Evolutionary conservation across 352 stramenopile species (phyloP).

Genomic region (Thraustotheca clavata): DNA sequence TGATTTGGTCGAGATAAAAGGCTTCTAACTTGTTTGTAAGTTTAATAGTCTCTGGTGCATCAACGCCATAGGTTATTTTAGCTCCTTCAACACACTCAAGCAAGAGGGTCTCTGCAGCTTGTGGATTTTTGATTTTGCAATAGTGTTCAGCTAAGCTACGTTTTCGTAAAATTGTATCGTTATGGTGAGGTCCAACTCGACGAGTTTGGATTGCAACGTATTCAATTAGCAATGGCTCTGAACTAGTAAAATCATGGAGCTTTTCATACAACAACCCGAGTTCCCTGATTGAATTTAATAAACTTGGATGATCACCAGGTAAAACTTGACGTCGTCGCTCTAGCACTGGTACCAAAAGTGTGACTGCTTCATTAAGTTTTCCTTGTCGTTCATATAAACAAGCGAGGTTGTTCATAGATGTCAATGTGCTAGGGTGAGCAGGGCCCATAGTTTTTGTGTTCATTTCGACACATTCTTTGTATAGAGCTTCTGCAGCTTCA

Average conservation of each 20-base stretch:
- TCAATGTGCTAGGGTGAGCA: not conserved
- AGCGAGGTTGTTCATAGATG: not conserved
- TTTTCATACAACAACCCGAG: not conserved
- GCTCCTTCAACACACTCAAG: not conserved
- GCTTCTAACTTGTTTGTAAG: not conserved
- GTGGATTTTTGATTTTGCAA: not conserved
- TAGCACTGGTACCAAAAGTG: not conserved
- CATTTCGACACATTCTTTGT: not conserved
- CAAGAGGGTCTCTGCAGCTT: not conserved
- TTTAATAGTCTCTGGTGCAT: not conserved
- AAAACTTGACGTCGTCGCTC: not conserved
- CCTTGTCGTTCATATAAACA: not conserved
- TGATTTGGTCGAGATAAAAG: not conserved
- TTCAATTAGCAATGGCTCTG: not conserved
- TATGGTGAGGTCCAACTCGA: not conserved
- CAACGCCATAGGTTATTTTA: not conserved
- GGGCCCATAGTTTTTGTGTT: not conserved
- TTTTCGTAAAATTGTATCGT: not conserved
- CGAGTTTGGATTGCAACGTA: not conserved
- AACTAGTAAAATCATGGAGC: not conserved
- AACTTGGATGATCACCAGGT: not conserved
- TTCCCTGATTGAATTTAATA: not conserved
- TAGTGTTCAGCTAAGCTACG: not conserved
- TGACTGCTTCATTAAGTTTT: not conserved
- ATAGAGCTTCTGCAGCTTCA: not conserved